These are phyloP conservation scores for Rhododendron ferrugineum DNA, from an alignment of 148 eudicot genomes.

Conservation along the genomic window DNA sequence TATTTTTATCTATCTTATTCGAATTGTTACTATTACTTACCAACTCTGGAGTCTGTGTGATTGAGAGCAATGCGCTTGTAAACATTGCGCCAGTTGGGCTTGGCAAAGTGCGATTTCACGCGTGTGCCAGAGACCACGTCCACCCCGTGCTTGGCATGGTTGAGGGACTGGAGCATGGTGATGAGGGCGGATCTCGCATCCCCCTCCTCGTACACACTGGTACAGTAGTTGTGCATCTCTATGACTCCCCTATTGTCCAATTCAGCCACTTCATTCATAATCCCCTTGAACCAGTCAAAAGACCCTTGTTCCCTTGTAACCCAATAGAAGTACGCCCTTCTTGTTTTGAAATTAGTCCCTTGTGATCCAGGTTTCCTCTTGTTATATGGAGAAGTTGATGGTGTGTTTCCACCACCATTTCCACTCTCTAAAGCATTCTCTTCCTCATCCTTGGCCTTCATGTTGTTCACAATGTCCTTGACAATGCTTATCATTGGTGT, in stretches of 20 bases:
- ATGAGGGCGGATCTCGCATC: conserved; percentile 49
- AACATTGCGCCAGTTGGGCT: conserved; percentile 49
- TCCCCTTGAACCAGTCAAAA: conserved; percentile 55
- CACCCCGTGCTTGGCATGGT: conserved; percentile 51
- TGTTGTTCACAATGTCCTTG: conserved; percentile 51
- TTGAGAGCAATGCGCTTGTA: conserved; percentile 46
- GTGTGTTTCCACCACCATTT: neutral
- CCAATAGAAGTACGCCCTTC: conserved; percentile 52
- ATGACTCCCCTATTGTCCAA: conserved; percentile 36
- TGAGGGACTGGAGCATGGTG: conserved; percentile 44
- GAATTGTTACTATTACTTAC: conserved; percentile 17
- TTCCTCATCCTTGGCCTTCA: conserved; percentile 34
- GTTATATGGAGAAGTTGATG: neutral
- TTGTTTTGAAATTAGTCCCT: conserved; percentile 27
- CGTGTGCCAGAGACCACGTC: conserved; percentile 50
- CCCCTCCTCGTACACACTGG: conserved; percentile 53
- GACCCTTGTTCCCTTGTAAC: conserved; percentile 57
- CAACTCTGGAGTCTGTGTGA: conserved; percentile 31
- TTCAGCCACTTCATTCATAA: conserved; percentile 49
- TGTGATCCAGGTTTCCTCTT: conserved; percentile 15
- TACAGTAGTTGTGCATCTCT: conserved; percentile 53
- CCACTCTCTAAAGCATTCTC: conserved; percentile 27
- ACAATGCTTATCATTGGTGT: conserved; percentile 57
- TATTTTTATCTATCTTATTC: neutral
- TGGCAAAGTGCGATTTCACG: conserved; percentile 47